phyloP scores from a whole-genome alignment of 306 rosid species.

The Pueraria montana region DNA sequence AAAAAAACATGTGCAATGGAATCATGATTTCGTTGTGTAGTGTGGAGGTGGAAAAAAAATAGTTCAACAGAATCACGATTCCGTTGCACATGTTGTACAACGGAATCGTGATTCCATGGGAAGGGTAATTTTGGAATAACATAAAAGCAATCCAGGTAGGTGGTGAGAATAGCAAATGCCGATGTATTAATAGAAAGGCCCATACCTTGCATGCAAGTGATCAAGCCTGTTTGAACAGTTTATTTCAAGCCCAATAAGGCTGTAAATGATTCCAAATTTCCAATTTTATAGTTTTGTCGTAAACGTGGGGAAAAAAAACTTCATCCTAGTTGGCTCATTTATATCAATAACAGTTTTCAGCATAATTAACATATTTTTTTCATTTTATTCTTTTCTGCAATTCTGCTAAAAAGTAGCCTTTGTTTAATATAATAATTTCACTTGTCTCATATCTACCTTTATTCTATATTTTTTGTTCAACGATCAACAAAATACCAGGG shows the following conservation, averaged over 20 bases:
- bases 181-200: too few species aligned
- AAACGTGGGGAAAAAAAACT: background rate
- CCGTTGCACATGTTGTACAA: too few species aligned
- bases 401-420: slow-evolving; percentile 4
- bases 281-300: background rate
- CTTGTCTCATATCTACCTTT: slow-evolving; percentile 14
- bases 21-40: too few species aligned
- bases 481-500: slow-evolving; percentile 1
- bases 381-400: background rate
- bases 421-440: background rate
- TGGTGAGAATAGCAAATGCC: too few species aligned
- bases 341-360: background rate
- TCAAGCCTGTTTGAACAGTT: background rate
- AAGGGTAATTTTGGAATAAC: too few species aligned
- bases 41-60: too few species aligned
- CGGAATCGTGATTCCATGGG: too few species aligned
- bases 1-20: too few species aligned
- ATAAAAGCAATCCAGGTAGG: too few species aligned
- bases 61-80: too few species aligned
- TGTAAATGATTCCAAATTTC: too few species aligned
- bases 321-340: background rate
- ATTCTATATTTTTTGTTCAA: background rate
- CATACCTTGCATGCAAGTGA: background rate
- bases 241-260: background rate
- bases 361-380: background rate